phyloP scores from a whole-genome alignment of 257 asterid species.

The Perilla frutescens region DNA sequence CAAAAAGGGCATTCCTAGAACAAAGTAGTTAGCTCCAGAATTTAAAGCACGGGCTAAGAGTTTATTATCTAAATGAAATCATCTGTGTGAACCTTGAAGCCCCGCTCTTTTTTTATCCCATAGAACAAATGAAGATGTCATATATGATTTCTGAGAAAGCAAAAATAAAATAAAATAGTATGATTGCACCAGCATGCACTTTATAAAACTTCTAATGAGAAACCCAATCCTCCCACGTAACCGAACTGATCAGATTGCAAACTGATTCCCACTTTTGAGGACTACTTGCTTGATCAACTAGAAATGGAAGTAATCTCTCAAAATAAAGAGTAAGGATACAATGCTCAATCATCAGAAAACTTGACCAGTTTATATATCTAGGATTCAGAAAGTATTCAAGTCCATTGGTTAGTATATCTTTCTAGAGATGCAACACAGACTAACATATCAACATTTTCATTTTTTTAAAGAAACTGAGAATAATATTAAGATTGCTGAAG shows the following conservation, averaged over 20 bases:
- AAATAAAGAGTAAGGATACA: conserved; percentile 12
- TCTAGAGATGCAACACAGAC: conserved; percentile 20
- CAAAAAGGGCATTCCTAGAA: conserved; percentile 10
- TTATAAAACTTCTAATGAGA: neutral
- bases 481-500: conserved; percentile 5
- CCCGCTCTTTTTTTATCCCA: conserved; percentile 3
- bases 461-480: conserved; percentile 1
- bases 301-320: conserved; percentile 20
- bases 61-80: conserved; percentile 18
- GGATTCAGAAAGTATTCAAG: conserved; percentile 19
- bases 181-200: conserved; percentile 29
- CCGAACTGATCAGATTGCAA: conserved; percentile 20
- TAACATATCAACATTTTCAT: neutral
- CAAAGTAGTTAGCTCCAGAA: conserved; percentile 15
- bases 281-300: conserved; percentile 35
- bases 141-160: conserved; percentile 2
- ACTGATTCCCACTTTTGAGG: conserved; percentile 17
- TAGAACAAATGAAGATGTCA: conserved; percentile 25
- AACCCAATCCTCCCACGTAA: conserved; percentile 26
- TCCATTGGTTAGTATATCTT: conserved; percentile 20
- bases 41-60: conserved; percentile 3
- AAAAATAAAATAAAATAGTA: neutral
- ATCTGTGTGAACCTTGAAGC: neutral
- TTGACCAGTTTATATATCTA: conserved; percentile 24
- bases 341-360: conserved; percentile 26